phyloP scores from a whole-genome alignment of 1,284 basidiomycete species.

The Tilletia indica region DNA sequence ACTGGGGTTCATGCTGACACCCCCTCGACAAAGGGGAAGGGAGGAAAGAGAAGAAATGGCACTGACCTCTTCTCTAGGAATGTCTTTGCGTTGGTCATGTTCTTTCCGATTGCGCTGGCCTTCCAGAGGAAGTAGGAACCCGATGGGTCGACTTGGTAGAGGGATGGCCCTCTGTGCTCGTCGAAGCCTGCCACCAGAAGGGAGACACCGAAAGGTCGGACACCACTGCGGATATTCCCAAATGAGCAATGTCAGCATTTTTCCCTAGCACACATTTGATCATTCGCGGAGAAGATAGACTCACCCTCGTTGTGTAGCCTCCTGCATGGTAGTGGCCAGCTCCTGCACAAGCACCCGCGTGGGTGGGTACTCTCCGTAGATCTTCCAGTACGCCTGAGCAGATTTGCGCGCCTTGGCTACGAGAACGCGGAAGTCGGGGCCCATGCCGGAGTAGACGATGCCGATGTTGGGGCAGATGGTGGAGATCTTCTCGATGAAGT shows the following conservation, averaged over 20 bases:
- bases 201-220: slow-evolving; percentile 95
- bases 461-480: slow-evolving; percentile 98
- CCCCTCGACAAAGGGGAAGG: no score
- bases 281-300: slow-evolving; percentile 43
- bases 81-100: slow-evolving; percentile 99
- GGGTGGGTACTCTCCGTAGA: slow-evolving; percentile 98
- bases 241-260: background rate
- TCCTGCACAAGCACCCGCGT: slow-evolving; percentile 94
- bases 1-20: no score
- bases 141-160: slow-evolving; percentile 98
- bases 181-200: slow-evolving; percentile 96
- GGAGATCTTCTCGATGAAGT: slow-evolving; percentile 90
- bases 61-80: slow-evolving; percentile 80
- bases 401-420: slow-evolving; percentile 92
- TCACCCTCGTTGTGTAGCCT: slow-evolving; percentile 96
- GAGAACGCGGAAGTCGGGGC: slow-evolving; percentile 93
- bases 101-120: slow-evolving; percentile 98
- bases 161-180: slow-evolving; percentile 78
- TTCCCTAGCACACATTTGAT: background rate
- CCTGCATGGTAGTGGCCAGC: slow-evolving; percentile 96
- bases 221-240: slow-evolving; percentile 67
- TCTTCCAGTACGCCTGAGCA: slow-evolving; percentile 98
- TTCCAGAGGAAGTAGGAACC: slow-evolving; percentile 97
- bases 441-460: slow-evolving; percentile 95
- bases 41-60: background rate